phyloP scores from a whole-genome alignment of 768 basidiomycete species.

The Lactarius trivialis region DNA sequence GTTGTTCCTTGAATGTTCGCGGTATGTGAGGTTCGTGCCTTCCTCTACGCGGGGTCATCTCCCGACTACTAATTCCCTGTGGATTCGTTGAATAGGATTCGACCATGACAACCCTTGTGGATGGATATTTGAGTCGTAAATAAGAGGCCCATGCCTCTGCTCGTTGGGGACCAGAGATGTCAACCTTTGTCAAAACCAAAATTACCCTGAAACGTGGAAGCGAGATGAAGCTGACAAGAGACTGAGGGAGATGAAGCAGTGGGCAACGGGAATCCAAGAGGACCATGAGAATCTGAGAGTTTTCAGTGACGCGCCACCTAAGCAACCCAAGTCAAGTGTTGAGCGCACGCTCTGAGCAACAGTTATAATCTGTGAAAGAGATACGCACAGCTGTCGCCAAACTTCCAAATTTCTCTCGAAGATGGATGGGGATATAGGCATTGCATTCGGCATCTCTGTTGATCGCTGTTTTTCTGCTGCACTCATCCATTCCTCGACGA shows the following conservation, averaged over 20 bases:
- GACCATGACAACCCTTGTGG: conserved; percentile 59
- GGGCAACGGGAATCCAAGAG: conserved; percentile 90
- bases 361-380: not conserved
- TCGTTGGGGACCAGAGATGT: conserved; percentile 66
- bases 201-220: conserved; percentile 39
- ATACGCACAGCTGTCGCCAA: conserved; percentile 82
- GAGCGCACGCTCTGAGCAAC: too few species aligned
- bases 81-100: conserved; percentile 63
- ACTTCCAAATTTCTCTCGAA: conserved; percentile 91
- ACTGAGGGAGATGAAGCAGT: conserved; percentile 76
- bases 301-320: conserved; percentile 92
- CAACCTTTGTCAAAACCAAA: conserved; percentile 82
- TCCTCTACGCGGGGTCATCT: conserved; percentile 27
- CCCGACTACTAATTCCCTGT: not conserved
- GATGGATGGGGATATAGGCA: conserved; percentile 66
- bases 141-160: conserved; percentile 60
- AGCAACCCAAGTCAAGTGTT: not conserved
- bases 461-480: not conserved
- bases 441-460: conserved; percentile 16
- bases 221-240: conserved; percentile 58
- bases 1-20: conserved; percentile 49
- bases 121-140: conserved; percentile 48
- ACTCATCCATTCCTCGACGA: conserved; percentile 44
- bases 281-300: conserved; percentile 80
- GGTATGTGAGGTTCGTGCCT: conserved; percentile 64